A percentile compares a stretch with the other conserved stretches of the same genome.
Evolutionary conservation across 139 green algal genomes (phyloP).

Genomic region (Chlorella sp.): DNA sequence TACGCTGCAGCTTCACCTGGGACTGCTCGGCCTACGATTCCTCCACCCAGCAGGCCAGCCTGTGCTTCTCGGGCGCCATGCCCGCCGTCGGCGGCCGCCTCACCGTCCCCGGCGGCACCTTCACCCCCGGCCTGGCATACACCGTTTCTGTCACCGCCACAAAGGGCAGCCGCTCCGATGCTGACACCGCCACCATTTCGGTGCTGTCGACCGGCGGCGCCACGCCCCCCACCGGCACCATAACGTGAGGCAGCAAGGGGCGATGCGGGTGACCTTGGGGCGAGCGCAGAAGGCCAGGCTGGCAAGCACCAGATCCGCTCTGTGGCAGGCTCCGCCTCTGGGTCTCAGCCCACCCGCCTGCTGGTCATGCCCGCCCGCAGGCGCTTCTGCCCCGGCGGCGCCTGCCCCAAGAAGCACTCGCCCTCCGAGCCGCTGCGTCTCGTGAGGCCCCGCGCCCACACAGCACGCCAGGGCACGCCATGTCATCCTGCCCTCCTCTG

Average conservation of each 20-base stretch:
- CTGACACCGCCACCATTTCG: neutral
- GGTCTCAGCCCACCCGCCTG: too few species aligned
- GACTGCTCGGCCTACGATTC: neutral
- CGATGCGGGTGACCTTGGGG: too few species aligned
- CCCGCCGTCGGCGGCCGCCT: neutral
- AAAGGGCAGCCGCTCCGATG: constrained; percentile 7
- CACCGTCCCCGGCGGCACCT: neutral
- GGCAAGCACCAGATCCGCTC: too few species aligned
- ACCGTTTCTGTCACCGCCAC: neutral
- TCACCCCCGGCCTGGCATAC: neutral
- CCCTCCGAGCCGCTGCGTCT: constrained; percentile 1
- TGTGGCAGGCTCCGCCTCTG: too few species aligned
- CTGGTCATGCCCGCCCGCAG: neutral
- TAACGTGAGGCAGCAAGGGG: too few species aligned
- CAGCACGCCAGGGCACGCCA: too few species aligned
- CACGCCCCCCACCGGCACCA: neutral
- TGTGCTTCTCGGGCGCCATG: neutral
- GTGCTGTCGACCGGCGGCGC: neutral
- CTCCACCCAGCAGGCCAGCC: neutral
- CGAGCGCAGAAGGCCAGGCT: too few species aligned
- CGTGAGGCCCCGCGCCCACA: too few species aligned
- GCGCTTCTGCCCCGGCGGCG: neutral
- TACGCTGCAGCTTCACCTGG: neutral
- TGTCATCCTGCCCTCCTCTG: too few species aligned
- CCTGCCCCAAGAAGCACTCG: constrained; percentile 1